Conservation (phyloP, 805 yeast genomes). For the Candida fluviatilis region DNA sequence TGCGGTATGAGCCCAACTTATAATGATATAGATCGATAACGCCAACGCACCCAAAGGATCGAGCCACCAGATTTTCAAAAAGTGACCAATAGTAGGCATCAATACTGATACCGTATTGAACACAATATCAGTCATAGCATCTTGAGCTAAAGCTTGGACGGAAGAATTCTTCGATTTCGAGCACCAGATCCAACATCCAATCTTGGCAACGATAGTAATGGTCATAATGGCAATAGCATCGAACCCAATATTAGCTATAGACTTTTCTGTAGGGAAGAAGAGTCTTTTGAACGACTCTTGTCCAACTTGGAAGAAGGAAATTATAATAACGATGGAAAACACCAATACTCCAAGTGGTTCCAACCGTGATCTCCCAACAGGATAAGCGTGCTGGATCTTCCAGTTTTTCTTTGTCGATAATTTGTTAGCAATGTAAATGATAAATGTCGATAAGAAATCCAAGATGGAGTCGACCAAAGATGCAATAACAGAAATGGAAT, state of each 20-base stretch:
- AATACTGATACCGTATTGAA: constrained; percentile 68
- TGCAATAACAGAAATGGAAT: constrained; percentile 72
- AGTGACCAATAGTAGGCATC: constrained; percentile 61
- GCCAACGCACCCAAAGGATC: constrained; percentile 72
- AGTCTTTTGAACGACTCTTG: constrained; percentile 55
- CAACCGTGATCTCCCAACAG: constrained; percentile 67
- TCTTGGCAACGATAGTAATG: constrained; percentile 55
- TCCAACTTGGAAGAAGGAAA: constrained; percentile 70
- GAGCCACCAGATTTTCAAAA: constrained; percentile 59
- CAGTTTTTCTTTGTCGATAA: constrained; percentile 45
- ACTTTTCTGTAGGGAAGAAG: constrained; percentile 30
- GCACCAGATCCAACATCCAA: constrained; percentile 64
- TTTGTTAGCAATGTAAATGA: constrained; percentile 59
- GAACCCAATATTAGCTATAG: constrained; percentile 43
- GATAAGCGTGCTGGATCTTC: constrained; percentile 46
- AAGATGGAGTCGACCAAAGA: constrained; percentile 73
- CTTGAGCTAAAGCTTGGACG: constrained; percentile 77
- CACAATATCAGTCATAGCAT: constrained; percentile 73
- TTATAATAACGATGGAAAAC: constrained; percentile 65
- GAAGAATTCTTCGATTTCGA: constrained; percentile 56
- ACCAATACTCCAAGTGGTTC: constrained; percentile 79
- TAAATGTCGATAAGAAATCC: constrained; percentile 70
- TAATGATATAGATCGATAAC: constrained; percentile 57
- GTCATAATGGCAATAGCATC: constrained; percentile 59
- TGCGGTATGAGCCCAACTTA: constrained; percentile 61